Percentiles rank a stretch among this genome's conserved stretches.
These are phyloP conservation scores for Apiotrichum domesticum DNA, from an alignment of 1,284 basidiomycete species.

Conservation along the genomic window DNA sequence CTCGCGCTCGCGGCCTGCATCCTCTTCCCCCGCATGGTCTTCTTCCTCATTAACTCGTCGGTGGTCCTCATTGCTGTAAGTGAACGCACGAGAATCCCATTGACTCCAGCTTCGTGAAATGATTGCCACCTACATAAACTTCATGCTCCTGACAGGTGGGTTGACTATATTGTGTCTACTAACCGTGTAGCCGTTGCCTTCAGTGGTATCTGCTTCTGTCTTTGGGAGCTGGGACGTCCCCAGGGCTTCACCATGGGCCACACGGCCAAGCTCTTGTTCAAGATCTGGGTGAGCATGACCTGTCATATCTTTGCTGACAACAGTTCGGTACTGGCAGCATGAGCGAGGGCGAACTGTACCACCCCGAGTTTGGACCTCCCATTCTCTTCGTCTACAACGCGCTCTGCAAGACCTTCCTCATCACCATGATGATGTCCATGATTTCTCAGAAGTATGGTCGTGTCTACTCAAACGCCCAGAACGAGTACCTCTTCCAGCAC, in stretches of 20 bases:
- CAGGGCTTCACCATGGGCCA: slow-evolving; percentile 10
- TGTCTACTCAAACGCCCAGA: slow-evolving; percentile 71
- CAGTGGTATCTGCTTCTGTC: slow-evolving; percentile 75
- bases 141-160: slow-evolving; percentile 66
- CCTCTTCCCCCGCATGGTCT: slow-evolving; percentile 76
- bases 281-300: slow-evolving; percentile 45
- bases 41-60: slow-evolving; percentile 77
- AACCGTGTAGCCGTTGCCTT: slow-evolving; percentile 52
- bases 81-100: neutral
- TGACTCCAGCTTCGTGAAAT: slow-evolving; percentile 58
- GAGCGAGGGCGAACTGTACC: slow-evolving; percentile 55
- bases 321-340: slow-evolving; percentile 33
- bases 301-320: neutral
- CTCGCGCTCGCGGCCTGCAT: slow-evolving; percentile 79
- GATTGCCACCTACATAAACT: slow-evolving; percentile 68
- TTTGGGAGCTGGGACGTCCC: slow-evolving; percentile 66
- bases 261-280: slow-evolving; percentile 58
- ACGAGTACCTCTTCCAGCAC: slow-evolving; percentile 85
- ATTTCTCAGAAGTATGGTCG: slow-evolving; percentile 75
- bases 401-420: slow-evolving; percentile 44
- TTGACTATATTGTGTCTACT: neutral
- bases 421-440: slow-evolving; percentile 72
- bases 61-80: slow-evolving; percentile 66
- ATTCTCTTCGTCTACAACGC: slow-evolving; percentile 73
- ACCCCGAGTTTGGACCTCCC: slow-evolving; percentile 68